Conservation (phyloP, 495 filamentous ascomycete genomes). For the Neurospora sp. region DNA sequence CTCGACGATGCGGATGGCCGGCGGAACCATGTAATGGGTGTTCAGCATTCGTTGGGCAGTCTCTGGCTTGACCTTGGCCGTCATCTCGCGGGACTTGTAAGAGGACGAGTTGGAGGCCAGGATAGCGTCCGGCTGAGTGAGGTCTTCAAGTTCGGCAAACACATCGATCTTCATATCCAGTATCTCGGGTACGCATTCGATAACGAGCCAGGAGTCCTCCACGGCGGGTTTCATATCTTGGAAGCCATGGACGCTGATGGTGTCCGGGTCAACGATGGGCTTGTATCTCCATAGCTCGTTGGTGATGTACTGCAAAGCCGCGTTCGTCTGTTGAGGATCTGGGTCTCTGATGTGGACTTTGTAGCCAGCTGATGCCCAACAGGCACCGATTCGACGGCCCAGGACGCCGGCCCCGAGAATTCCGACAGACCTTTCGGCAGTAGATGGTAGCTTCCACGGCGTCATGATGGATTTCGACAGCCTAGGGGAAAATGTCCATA, state of each 20-base stretch:
- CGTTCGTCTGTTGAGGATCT: constrained; percentile 9
- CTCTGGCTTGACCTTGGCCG: constrained; percentile 24
- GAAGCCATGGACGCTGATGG: constrained; percentile 10
- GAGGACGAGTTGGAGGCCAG: constrained; percentile 38
- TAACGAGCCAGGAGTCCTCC: constrained; percentile 30
- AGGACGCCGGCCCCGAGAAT: constrained; percentile 19
- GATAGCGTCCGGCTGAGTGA: constrained; percentile 29
- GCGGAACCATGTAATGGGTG: constrained; percentile 42
- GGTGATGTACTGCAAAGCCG: constrained; percentile 8
- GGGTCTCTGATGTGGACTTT: constrained; percentile 19
- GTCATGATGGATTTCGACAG: background rate
- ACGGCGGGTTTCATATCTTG: constrained; percentile 27
- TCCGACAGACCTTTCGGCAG: constrained; percentile 4
- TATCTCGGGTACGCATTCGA: constrained; percentile 44
- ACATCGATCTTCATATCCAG: constrained; percentile 34
- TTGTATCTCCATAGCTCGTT: background rate
- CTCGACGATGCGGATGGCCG: constrained; percentile 31
- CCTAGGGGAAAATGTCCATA: background rate
- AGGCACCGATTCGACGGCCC: constrained; percentile 18
- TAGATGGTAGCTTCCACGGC: constrained; percentile 9
- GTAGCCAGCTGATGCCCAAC: constrained; percentile 24
- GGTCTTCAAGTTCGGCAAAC: constrained; percentile 32
- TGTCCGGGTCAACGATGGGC: background rate
- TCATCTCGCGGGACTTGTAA: constrained; percentile 34
- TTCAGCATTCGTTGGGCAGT: constrained; percentile 28